Evolutionary conservation across 169 alveolate genomes (phyloP), one percentile per base, ranked within the genome.

Genomic region (Cryptosporidium tyzzeri): DNA sequence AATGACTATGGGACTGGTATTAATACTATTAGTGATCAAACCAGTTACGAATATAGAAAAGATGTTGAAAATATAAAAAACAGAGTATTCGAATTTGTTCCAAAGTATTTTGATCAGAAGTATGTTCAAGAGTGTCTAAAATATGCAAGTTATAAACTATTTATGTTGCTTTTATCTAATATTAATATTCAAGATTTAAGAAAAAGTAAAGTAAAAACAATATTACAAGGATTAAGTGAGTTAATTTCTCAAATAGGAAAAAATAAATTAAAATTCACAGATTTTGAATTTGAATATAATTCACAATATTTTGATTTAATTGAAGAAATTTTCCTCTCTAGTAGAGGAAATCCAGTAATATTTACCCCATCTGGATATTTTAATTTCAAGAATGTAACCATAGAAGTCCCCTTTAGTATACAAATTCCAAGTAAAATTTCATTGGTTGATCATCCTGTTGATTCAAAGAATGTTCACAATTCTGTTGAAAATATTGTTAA

Each of bases 331-430:
- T 65, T 65, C 51, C 50, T 80, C 10, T 39, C 59, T 12, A 61
- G 44, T 23, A 44, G 21, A 23, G 58, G 23, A 67, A 62, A 44
- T 33, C 37, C 80, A 3, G 59, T 80, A 6, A 58, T 80, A 45
- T 80, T 80, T 23, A 80, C 89, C 29, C 89, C 89, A 9, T 80
- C 89, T n/a, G 89, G 89, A 33, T 65, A 80, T 31, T 80, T 80
- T 65, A 80, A 62, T 16, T 80, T 80, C 21, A 69, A 80, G 65
- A 80, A 45, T 18, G 35, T 41, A 3, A 48, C 39, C 2, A 44
- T 21, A 18, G 67, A 37, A 80, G 1, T 48, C 29, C 71, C 71
- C 14, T 61, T 80, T 39, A 80, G 41, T 1, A 61, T 80, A 21
- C 89, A 80, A 44, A 29, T 80, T 37, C 89, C 89, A 3, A 41